Conservation (phyloP, 805 yeast genomes). For the Groenewaldozyma tartarivorans region DNA sequence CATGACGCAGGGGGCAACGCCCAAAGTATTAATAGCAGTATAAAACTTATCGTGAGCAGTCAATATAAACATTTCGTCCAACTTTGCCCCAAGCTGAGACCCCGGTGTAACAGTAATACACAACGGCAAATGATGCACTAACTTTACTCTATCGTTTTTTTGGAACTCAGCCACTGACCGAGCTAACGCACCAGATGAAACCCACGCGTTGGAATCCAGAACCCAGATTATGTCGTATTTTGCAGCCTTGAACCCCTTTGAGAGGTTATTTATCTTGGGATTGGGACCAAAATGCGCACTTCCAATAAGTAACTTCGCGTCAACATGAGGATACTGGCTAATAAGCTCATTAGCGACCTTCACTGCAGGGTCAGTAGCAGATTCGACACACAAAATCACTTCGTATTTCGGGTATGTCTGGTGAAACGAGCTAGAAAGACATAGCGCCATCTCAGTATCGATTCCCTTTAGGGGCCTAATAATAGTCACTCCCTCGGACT, state of each 20-base stretch:
- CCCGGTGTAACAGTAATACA: constrained; percentile 30
- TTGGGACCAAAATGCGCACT: constrained; percentile 58
- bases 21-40: constrained; percentile 61
- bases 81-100: constrained; percentile 46
- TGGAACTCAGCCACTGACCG: constrained; percentile 48
- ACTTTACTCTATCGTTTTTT: constrained; percentile 36
- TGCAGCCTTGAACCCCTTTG: constrained; percentile 68
- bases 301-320: constrained; percentile 51
- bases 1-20: constrained; percentile 81
- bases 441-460: constrained; percentile 62
- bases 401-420: constrained; percentile 69
- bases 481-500: constrained; percentile 54
- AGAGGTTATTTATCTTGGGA: constrained; percentile 79
- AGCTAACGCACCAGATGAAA: constrained; percentile 49
- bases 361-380: constrained; percentile 52
- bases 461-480: constrained; percentile 77
- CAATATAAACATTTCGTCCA: constrained; percentile 78
- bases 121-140: constrained; percentile 74
- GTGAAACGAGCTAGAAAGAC: constrained; percentile 56
- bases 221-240: constrained; percentile 73
- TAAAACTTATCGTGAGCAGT: constrained; percentile 84
- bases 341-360: constrained; percentile 45
- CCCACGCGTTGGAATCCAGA: constrained; percentile 80
- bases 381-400: constrained; percentile 68
- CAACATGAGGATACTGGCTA: constrained; percentile 43